A percentile compares a stretch with the other conserved stretches of the same genome.
phyloP scores from a whole-genome alignment of 2,329 filamentous ascomycete genomes.

The Botrytis sinoallii region DNA sequence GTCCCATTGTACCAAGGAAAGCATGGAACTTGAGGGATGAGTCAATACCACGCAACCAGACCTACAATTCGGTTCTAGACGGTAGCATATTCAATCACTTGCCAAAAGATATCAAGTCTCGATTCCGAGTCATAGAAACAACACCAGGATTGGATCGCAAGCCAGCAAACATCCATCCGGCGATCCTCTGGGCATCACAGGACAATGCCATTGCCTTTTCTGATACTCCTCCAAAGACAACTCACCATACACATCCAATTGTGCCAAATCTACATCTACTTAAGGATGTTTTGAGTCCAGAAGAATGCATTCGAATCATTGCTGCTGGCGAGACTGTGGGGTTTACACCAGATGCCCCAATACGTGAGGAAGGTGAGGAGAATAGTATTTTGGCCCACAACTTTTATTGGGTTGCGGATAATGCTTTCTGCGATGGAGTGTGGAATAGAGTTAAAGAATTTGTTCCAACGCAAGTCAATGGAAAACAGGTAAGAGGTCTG shows the following conservation, averaged over 20 bases:
- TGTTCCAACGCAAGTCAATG: conserved; percentile 54
- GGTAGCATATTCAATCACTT: conserved; percentile 49
- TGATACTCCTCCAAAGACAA: conserved; percentile 46
- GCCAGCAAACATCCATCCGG: conserved; percentile 65
- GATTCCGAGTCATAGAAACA: conserved; percentile 58
- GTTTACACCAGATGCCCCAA: conserved; percentile 65
- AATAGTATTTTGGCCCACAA: conserved; percentile 67
- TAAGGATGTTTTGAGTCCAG: conserved; percentile 55
- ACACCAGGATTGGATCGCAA: conserved; percentile 59
- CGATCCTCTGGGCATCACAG: conserved; percentile 60
- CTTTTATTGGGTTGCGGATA: conserved; percentile 70
- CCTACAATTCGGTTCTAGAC: conserved; percentile 58
- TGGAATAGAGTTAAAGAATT: conserved; percentile 60
- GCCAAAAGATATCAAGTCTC: conserved; percentile 40
- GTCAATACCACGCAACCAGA: conserved; percentile 41
- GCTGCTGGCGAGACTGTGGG: conserved; percentile 62
- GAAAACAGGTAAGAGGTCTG: conserved; percentile 57
- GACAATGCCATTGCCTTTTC: conserved; percentile 55
- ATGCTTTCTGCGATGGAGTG: conserved; percentile 58
- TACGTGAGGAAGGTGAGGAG: conserved; percentile 60
- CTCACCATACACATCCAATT: conserved; percentile 54
- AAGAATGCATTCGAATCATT: conserved; percentile 65
- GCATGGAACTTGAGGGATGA: conserved; percentile 57
- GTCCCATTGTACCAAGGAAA: conserved; percentile 46
- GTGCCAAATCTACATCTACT: conserved; percentile 61